Base-by-base conservation (phyloP, 2,329 filamentous ascomycete species). In the Xylaria sp. region DNA sequence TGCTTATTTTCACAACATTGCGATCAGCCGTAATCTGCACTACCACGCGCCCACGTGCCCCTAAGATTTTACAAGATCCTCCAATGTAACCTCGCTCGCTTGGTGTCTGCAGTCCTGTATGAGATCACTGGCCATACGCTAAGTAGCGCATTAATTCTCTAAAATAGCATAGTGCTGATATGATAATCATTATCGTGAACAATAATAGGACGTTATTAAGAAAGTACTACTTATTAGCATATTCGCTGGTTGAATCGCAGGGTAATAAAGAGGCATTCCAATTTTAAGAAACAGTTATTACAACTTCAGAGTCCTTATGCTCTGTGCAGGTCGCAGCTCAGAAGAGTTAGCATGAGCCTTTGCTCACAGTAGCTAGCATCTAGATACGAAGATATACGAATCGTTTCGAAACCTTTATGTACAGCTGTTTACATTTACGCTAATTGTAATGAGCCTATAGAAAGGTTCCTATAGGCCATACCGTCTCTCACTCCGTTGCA, bases 21-120 rank as follows among this genome's bases (percentile, higher is more conserved):
- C 20, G 63, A 66, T 66, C 46, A 23, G 23, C 46, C 8, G 46
- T 32, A 48, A n/a, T 20, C 63, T 68, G 41, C 58, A 58, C 41
- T 68, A 44, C 61, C 32, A 66, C 67, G 54, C 41, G 32, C 39
- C 67, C 67, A 69, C 67, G 67, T 69, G 63, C 50, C 39, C 41
- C 46, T 54, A 56, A 66, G 58, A 44, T 48, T 54, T 32, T 66
- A 58, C 46, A 63, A 44, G 23, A 63, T 58, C 25, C 25, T 54
- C 18, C 20, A 48, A 59, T 68, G 59, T 55, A 68, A 59, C 54
- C 59, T 58, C 28, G 18, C 32, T 59, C 12, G 15, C 25, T 44
- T 32, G 48, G 48, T 44, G 20, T 55, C 50, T 59, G 46, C 34
- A 56, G 48, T 9, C 8, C 44, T 48, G n/a, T 20, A 48, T 20